Base-by-base conservation (phyloP, 148 eudicot genomes). In the Nepenthes gracilis region DNA sequence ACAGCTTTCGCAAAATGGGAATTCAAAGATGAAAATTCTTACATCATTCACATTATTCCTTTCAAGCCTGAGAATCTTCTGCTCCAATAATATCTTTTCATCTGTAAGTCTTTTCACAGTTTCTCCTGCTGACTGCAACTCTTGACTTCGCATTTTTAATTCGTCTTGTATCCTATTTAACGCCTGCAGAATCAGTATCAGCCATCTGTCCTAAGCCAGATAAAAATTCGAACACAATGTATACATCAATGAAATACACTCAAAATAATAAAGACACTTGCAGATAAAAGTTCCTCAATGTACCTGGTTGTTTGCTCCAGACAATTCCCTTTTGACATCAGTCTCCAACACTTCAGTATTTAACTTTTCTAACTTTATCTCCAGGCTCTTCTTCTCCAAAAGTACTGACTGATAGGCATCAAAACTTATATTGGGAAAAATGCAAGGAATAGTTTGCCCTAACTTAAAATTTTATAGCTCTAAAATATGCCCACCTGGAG, bases 241-340 rank as follows among this genome's bases (percentile, higher is more conserved):
- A 11, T n/a, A n/a, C 12, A n/a, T 5, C 4, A n/a, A 49, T 2
- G 53, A 40, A 40, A 3, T 40, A 3, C 45, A 40, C 4, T 8
- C 4, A 40, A 4, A 4, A 40, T 12, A n/a, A 55, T 55, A 4
- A 33, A 15, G 58, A 2, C 58, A n/a, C 35, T 23, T 32, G 58
- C 36, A 35, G 48, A 49, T 10, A 49, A 33, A 12, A 61, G 36
- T 34, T 32, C 54, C 9, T 32, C 48, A 10, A 61, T 33, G 35
- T 53, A 93, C 99, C 97, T 80, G 84, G 65, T 80, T 89, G 64
- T 87, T 81, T 74, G 83, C 70, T 64, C 82, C 92, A 58, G 81
- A 74, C 60, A 74, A 67, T 64, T 89, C 95, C 72, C 73, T 81
- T 65, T 76, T 81, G 48, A 74, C 67, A 64, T 78, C 81, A 57